phyloP scores from a whole-genome alignment of 1,139 yeast species.

The Yamadazyma songkhlaensis region DNA sequence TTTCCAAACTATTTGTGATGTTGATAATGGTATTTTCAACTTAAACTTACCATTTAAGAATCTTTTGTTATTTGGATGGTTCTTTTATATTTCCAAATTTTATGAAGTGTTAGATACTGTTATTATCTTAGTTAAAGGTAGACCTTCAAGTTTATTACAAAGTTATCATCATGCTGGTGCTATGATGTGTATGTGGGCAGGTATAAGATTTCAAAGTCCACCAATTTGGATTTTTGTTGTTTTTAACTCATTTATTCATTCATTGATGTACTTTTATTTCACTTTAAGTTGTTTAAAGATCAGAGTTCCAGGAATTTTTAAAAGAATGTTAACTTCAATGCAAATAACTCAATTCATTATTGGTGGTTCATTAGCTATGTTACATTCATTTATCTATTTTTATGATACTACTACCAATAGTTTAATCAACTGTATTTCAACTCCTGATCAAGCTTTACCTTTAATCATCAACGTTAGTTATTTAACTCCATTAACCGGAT shows the following conservation, averaged over 20 bases:
- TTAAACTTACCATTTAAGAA: slow-evolving; percentile 30
- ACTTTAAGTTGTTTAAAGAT: slow-evolving; percentile 61
- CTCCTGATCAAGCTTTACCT: slow-evolving; percentile 65
- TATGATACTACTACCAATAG: slow-evolving; percentile 46
- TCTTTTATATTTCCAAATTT: slow-evolving; percentile 69
- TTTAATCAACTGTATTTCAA: slow-evolving; percentile 53
- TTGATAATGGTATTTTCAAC: slow-evolving; percentile 64
- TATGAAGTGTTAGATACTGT: slow-evolving; percentile 72
- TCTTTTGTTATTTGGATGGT: slow-evolving; percentile 51
- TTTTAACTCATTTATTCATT: slow-evolving; percentile 74
- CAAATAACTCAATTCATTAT: slow-evolving; percentile 70
- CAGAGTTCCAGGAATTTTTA: slow-evolving; percentile 56
- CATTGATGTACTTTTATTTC: slow-evolving; percentile 74
- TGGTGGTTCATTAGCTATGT: slow-evolving; percentile 67
- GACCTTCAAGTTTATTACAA: slow-evolving; percentile 65
- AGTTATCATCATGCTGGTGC: slow-evolving; percentile 83
- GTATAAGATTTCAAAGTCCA: slow-evolving; percentile 66
- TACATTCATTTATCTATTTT: slow-evolving; percentile 62
- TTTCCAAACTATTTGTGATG: slow-evolving; percentile 65
- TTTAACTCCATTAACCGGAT: slow-evolving; percentile 66
- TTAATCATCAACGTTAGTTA: slow-evolving; percentile 61
- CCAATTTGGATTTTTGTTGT: slow-evolving; percentile 83
- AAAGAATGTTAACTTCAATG: slow-evolving; percentile 61
- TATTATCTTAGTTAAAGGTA: slow-evolving; percentile 67
- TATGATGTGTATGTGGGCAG: slow-evolving; percentile 83